phyloP scores from a whole-genome alignment of 225 moss, liverwort and hornwort genomes.

The Antitrichia curtipendula region DNA sequence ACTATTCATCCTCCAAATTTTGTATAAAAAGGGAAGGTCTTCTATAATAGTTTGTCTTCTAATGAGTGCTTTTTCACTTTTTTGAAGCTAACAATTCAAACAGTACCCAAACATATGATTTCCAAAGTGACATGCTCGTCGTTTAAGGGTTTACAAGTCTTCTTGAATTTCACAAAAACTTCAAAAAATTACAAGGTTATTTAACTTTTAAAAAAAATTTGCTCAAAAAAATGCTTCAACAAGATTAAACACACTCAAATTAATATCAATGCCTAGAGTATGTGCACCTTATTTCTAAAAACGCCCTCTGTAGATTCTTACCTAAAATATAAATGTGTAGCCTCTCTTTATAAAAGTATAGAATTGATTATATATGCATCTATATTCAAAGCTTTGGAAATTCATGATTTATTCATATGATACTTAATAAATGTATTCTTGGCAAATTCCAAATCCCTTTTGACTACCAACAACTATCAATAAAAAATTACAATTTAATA shows the following conservation, averaged over 20 bases:
- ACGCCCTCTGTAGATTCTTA: rapidly evolving
- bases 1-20: too few species aligned
- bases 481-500: neutral
- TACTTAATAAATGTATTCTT: neutral
- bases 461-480: neutral
- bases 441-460: rapidly evolving
- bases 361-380: rapidly evolving
- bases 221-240: neutral
- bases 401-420: neutral
- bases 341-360: rapidly evolving
- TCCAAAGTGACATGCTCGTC: too few species aligned
- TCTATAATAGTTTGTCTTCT: too few species aligned
- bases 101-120: too few species aligned
- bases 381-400: neutral
- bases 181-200: neutral
- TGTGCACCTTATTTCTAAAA: neutral
- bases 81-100: too few species aligned
- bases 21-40: too few species aligned
- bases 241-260: rapidly evolving
- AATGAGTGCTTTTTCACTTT: too few species aligned
- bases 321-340: neutral
- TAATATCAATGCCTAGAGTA: neutral
- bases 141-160: too few species aligned
- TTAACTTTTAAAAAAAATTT: neutral
- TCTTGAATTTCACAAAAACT: neutral